A percentile compares a stretch with the other conserved stretches of the same genome.
Evolutionary conservation across 225 moss, liverwort and hornwort genomes (phyloP).

Genomic region (Physcomitrium patens): DNA sequence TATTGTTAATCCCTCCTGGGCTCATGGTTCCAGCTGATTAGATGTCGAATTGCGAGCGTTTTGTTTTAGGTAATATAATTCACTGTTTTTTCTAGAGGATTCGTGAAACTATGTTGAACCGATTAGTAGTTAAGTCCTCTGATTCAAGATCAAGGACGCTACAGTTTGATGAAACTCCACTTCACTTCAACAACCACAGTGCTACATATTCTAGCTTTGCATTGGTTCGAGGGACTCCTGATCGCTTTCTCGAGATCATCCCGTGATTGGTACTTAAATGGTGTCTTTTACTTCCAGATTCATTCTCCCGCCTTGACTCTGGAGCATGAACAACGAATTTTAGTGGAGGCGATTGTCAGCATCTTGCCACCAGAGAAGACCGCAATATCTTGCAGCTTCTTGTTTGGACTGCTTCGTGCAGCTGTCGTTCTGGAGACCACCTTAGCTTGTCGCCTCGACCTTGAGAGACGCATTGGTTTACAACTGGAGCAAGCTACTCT

Average conservation of each 20-base stretch:
- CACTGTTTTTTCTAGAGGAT: too few relatives aligned
- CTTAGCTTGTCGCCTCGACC: slow-evolving; percentile 76
- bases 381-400: slow-evolving; percentile 80
- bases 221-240: too few relatives aligned
- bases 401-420: slow-evolving; percentile 79
- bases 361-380: slow-evolving; percentile 81
- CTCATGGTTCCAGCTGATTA: too few relatives aligned
- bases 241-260: too few relatives aligned
- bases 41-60: too few relatives aligned
- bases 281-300: slow-evolving; percentile 43
- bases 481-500: slow-evolving; percentile 88
- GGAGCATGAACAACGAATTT: slow-evolving; percentile 87
- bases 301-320: slow-evolving; percentile 60
- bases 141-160: too few relatives aligned
- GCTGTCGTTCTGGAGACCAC: slow-evolving; percentile 78
- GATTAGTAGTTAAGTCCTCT: too few relatives aligned
- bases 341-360: slow-evolving; percentile 88
- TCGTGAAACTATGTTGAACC: too few relatives aligned
- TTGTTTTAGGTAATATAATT: too few relatives aligned
- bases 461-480: slow-evolving; percentile 85
- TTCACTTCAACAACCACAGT: too few relatives aligned
- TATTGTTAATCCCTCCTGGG: slow-evolving; percentile 5
- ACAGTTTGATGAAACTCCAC: too few relatives aligned
- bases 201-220: too few relatives aligned
- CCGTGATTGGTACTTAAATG: not conserved